Conservation (phyloP, 805 yeast species). For the Ogataea haglerorum region DNA sequence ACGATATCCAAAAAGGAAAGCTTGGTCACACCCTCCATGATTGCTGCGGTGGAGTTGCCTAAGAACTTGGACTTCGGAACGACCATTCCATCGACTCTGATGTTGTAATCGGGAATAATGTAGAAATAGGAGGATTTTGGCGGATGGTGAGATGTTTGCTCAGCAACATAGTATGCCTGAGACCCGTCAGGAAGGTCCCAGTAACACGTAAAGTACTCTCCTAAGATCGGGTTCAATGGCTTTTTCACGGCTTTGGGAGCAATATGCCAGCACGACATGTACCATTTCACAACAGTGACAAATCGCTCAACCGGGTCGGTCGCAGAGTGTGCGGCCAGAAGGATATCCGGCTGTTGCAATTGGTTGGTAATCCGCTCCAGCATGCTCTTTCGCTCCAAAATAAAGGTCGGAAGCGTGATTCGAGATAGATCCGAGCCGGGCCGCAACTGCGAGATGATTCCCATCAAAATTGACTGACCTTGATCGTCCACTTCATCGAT, state of each 20-base stretch:
- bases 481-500: constrained; percentile 90
- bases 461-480: constrained; percentile 80
- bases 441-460: constrained; percentile 85
- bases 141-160: constrained; percentile 98
- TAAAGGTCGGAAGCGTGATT: constrained; percentile 93
- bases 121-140: constrained; percentile 94
- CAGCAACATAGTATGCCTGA: constrained; percentile 81
- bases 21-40: constrained; percentile 89
- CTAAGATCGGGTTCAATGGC: constrained; percentile 91
- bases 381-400: constrained; percentile 93
- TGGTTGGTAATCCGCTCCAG: constrained; percentile 91
- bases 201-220: constrained; percentile 85
- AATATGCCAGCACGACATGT: constrained; percentile 94
- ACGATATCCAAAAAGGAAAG: constrained; percentile 61
- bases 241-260: constrained; percentile 98
- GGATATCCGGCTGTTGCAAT: constrained; percentile 71
- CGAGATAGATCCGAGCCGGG: constrained; percentile 89
- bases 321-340: constrained; percentile 63
- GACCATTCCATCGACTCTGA: constrained; percentile 85
- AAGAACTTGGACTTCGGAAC: constrained; percentile 84
- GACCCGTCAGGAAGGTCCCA: constrained; percentile 78
- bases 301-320: constrained; percentile 67
- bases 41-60: constrained; percentile 95
- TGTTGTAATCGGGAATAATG: constrained; percentile 72
- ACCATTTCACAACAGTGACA: constrained; percentile 77